Percentiles rank a stretch among this genome's conserved stretches.
Evolutionary conservation across 441 rosid species (phyloP).

Genomic region (Hura crepitans): DNA sequence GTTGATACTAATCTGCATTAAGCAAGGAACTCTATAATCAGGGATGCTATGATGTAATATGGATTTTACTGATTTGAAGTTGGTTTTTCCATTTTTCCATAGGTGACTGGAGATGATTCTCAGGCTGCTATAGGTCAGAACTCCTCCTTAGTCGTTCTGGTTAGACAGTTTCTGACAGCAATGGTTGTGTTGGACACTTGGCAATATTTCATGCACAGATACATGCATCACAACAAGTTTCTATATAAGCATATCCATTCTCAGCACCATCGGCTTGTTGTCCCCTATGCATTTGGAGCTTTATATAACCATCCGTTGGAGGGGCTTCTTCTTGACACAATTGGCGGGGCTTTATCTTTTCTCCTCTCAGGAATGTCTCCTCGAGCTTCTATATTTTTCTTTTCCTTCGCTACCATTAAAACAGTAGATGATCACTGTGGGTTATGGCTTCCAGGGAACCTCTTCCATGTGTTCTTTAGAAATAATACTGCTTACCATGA

Average conservation of each 20-base stretch:
- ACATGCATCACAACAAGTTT: slow-evolving; percentile 86
- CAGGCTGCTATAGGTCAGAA: slow-evolving; percentile 32
- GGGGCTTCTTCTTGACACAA: slow-evolving; percentile 81
- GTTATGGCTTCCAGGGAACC: slow-evolving; percentile 89
- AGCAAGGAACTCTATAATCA: not conserved
- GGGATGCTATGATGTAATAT: not conserved
- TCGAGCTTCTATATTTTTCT: slow-evolving; percentile 76
- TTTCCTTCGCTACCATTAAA: slow-evolving; percentile 87
- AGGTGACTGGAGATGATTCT: slow-evolving; percentile 64
- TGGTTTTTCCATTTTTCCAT: slow-evolving; percentile 13
- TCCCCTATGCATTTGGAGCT: slow-evolving; percentile 89
- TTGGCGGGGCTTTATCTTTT: slow-evolving; percentile 92
- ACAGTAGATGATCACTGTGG: slow-evolving; percentile 95
- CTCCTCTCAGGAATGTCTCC: slow-evolving; percentile 92
- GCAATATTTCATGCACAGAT: slow-evolving; percentile 91
- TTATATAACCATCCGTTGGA: slow-evolving; percentile 72
- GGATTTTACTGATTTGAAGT: slow-evolving; percentile 3
- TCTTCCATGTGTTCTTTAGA: slow-evolving; percentile 72
- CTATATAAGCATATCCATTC: slow-evolving; percentile 81
- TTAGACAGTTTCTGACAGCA: slow-evolving; percentile 61
- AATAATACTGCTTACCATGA: slow-evolving; percentile 95
- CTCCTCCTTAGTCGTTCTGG: slow-evolving; percentile 45
- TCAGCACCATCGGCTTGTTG: slow-evolving; percentile 83
- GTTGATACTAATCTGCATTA: not conserved
- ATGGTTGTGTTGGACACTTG: slow-evolving; percentile 87